Conservation (phyloP, 257 asterid genomes). For the Solanum appendiculatum region DNA sequence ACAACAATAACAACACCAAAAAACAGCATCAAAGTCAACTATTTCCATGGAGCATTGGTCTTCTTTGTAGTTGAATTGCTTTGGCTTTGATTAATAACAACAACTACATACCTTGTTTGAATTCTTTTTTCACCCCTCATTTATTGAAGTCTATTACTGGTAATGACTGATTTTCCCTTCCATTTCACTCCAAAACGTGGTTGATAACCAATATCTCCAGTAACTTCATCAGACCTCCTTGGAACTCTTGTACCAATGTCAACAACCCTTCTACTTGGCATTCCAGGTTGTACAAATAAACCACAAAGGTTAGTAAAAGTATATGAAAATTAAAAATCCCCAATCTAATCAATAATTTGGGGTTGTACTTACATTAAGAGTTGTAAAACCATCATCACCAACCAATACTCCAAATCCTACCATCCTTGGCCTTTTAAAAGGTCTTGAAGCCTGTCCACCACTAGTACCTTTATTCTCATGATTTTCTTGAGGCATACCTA, state of each 20-base stretch:
- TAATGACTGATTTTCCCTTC: background rate
- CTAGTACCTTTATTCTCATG: background rate
- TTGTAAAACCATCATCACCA: background rate
- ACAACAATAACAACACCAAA: too few species aligned
- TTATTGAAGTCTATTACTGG: background rate
- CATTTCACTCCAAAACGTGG: background rate
- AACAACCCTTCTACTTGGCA: background rate
- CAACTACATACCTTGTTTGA: background rate
- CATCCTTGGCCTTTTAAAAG: background rate
- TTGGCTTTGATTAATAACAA: background rate
- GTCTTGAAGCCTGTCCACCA: background rate
- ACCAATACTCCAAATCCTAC: background rate
- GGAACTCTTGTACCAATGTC: background rate
- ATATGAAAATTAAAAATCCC: background rate
- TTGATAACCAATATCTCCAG: background rate
- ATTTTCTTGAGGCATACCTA: background rate
- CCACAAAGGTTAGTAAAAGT: background rate
- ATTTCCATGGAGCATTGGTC: too few species aligned
- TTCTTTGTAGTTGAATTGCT: background rate
- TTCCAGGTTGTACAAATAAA: background rate
- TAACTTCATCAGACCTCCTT: background rate
- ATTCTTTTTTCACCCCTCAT: background rate
- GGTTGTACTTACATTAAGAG: background rate
- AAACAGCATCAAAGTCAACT: too few species aligned
- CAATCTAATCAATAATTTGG: too few species aligned